phyloP scores from a whole-genome alignment of 768 basidiomycete species.

The Gloeophyllum trabeum region DNA sequence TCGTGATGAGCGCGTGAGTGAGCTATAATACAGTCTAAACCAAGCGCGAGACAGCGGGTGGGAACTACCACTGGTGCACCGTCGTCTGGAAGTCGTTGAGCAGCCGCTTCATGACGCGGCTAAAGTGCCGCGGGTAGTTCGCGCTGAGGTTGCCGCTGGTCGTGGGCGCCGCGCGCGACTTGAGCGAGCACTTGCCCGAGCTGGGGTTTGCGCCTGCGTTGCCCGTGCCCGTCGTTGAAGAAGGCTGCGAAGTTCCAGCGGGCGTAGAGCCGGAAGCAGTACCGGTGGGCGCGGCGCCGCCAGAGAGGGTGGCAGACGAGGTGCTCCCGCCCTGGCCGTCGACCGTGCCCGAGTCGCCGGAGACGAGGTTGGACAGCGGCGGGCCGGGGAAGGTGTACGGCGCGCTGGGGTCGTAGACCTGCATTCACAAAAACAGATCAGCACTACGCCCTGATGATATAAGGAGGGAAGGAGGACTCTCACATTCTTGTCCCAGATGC shows the following conservation, averaged over 20 bases:
- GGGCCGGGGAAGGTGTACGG: constrained; percentile 19
- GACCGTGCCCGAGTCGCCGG: not conserved
- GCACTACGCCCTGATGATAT: not conserved
- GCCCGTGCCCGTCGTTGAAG: not conserved
- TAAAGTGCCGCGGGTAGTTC: not conserved
- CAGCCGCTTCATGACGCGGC: not conserved
- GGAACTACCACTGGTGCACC: too few relatives aligned
- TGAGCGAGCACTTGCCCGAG: not conserved
- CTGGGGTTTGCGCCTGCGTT: not conserved
- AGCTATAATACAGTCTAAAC: too few relatives aligned
- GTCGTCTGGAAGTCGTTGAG: not conserved
- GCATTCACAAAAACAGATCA: not conserved
- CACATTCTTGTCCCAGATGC: constrained; percentile 49
- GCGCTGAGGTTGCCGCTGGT: not conserved
- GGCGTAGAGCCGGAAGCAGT: not conserved
- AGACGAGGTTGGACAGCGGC: constrained; percentile 13
- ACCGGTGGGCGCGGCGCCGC: not conserved
- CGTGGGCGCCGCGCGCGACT: not conserved
- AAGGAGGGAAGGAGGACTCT: constrained; percentile 1
- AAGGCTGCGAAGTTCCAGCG: not conserved
- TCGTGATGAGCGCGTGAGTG: too few relatives aligned
- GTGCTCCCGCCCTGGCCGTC: not conserved
- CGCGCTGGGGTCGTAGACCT: constrained; percentile 8
- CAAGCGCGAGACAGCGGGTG: too few relatives aligned
- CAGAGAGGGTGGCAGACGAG: not conserved